Conservation (phyloP, 2,329 filamentous ascomycete genomes). For the Amphichorda felina region DNA sequence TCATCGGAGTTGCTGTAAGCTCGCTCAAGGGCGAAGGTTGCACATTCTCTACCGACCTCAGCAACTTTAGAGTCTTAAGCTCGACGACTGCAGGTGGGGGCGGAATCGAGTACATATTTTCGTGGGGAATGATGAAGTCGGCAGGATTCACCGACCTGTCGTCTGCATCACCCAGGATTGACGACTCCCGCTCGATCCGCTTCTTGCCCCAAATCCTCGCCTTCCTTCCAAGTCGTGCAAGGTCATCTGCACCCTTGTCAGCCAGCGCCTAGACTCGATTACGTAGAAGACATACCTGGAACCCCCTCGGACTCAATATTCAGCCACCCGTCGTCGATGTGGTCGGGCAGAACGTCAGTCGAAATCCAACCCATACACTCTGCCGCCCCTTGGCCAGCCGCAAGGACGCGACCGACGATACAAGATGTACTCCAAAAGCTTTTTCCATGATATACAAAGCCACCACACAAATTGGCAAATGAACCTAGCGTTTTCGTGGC, state of each 20-base stretch:
- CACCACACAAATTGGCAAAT: slow-evolving; percentile 50
- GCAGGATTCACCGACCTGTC: slow-evolving; percentile 41
- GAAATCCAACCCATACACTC: slow-evolving; percentile 62
- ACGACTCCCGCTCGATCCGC: slow-evolving; percentile 46
- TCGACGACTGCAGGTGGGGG: slow-evolving; percentile 35
- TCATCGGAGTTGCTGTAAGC: slow-evolving; percentile 23
- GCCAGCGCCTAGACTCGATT: slow-evolving; percentile 7
- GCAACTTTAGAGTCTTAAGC: slow-evolving; percentile 38
- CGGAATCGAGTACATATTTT: slow-evolving; percentile 37
- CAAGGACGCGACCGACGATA: slow-evolving; percentile 52
- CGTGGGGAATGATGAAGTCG: slow-evolving; percentile 50
- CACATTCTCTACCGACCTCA: slow-evolving; percentile 28
- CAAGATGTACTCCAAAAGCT: slow-evolving; percentile 61
- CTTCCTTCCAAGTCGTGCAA: slow-evolving; percentile 37
- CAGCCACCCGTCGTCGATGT: slow-evolving; percentile 46
- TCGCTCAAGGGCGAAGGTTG: slow-evolving; percentile 31
- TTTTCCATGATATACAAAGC: slow-evolving; percentile 50
- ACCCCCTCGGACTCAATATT: slow-evolving; percentile 44
- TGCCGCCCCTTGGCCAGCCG: slow-evolving; percentile 46
- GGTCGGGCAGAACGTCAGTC: slow-evolving; percentile 42
- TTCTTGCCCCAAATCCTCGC: slow-evolving; percentile 51
- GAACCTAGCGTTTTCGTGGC: slow-evolving; percentile 47
- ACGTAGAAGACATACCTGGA: slow-evolving; percentile 29
- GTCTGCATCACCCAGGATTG: slow-evolving; percentile 46
- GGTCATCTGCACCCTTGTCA: slow-evolving; percentile 25